These are phyloP conservation scores for Ogataea glucozyma DNA, from an alignment of 805 yeast genomes.

Conservation along the genomic window DNA sequence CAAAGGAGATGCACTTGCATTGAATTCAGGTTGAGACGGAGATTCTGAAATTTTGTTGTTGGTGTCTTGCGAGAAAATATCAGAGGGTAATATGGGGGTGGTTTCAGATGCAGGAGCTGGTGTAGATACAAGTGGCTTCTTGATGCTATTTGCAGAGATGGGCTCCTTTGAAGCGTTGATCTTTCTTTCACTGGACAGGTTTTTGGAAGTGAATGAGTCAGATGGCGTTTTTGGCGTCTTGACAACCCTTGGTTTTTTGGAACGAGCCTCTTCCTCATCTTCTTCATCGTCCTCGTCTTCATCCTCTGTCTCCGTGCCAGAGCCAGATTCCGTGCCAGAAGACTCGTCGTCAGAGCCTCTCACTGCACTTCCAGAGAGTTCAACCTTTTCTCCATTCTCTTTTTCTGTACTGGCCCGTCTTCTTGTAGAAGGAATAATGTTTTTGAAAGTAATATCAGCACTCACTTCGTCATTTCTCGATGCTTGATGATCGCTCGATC, in stretches of 20 bases:
- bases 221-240: constrained; percentile 40
- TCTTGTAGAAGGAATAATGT: constrained; percentile 23
- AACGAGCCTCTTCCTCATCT: constrained; percentile 22
- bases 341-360: constrained; percentile 11
- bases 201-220: constrained; percentile 5
- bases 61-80: constrained; percentile 2
- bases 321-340: constrained; percentile 19
- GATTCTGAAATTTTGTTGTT: not conserved
- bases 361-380: constrained; percentile 11
- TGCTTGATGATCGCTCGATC: constrained; percentile 29
- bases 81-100: not conserved
- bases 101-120: not conserved
- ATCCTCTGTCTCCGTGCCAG: constrained; percentile 25
- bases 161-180: constrained; percentile 1
- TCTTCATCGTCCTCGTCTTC: constrained; percentile 22
- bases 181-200: constrained; percentile 1
- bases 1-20: constrained; percentile 3
- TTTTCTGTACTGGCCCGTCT: constrained; percentile 12
- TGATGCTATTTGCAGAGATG: not conserved
- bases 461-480: constrained; percentile 27
- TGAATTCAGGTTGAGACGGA: constrained; percentile 1
- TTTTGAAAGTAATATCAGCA: constrained; percentile 26
- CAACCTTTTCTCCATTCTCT: not conserved
- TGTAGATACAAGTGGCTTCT: not conserved
- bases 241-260: constrained; percentile 43